Conservation (phyloP, 2,329 filamentous ascomycete species). For the Aspergillus caelatus region DNA sequence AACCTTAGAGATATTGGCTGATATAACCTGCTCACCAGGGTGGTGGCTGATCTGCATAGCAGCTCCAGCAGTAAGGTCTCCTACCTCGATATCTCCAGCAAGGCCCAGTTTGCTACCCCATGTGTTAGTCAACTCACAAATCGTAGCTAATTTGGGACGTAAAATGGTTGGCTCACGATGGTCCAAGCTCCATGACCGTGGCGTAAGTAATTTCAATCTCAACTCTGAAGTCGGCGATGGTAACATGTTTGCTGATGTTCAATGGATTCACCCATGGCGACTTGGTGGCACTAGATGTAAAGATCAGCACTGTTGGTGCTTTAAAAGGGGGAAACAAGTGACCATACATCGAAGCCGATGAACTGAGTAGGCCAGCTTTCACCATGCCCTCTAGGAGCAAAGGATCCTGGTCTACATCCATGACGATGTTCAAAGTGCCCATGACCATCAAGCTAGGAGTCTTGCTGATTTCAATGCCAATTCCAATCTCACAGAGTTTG, state of each 20-base stretch:
- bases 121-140: neutral
- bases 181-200: neutral
- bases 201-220: neutral
- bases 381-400: constrained; percentile 1
- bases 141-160: neutral
- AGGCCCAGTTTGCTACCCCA: neutral
- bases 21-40: neutral
- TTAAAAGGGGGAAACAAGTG: neutral
- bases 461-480: neutral
- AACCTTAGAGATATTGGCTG: neutral
- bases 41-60: neutral
- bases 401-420: constrained; percentile 1
- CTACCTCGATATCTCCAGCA: neutral
- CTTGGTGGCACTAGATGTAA: neutral
- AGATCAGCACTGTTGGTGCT: neutral
- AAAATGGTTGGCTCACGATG: neutral
- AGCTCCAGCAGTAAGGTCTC: neutral
- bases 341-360: neutral
- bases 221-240: neutral
- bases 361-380: neutral
- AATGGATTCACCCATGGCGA: constrained; percentile 1
- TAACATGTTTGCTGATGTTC: constrained; percentile 1
- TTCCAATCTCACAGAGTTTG: neutral
- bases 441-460: neutral
- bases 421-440: neutral